Percentiles rank a stretch among this genome's conserved stretches.
These are phyloP conservation scores for Cudoniella acicularis DNA, from an alignment of 495 filamentous ascomycete species.

Conservation along the genomic window DNA sequence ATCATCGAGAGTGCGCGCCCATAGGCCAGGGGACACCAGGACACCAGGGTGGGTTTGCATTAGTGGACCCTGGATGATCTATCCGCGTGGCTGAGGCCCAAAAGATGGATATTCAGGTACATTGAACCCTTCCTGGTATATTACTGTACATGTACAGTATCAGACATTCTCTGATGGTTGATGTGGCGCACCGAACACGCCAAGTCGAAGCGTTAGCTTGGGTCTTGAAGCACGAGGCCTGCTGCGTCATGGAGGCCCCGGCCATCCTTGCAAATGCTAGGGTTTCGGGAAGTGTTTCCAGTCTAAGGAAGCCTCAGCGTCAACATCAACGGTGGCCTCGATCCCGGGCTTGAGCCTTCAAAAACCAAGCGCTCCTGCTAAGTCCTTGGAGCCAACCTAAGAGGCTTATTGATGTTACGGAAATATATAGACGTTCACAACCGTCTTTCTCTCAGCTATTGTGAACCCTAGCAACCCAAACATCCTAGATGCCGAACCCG, in stretches of 20 bases:
- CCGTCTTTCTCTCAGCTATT: too few species aligned
- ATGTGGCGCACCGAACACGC: neutral
- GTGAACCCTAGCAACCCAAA: too few species aligned
- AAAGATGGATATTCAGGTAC: neutral
- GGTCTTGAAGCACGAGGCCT: neutral
- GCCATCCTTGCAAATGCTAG: slow-evolving; percentile 12
- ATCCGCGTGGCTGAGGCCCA: neutral
- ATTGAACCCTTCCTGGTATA: neutral
- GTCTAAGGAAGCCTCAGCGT: neutral
- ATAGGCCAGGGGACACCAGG: neutral
- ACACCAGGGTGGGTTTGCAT: neutral
- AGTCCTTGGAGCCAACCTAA: too few species aligned
- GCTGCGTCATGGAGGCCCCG: slow-evolving; percentile 14
- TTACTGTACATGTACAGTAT: neutral
- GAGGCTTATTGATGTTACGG: too few species aligned
- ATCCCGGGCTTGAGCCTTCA: too few species aligned
- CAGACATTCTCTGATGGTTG: neutral
- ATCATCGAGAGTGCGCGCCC: neutral
- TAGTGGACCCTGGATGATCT: slow-evolving; percentile 10
- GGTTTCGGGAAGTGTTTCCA: too few species aligned
- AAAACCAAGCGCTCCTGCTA: too few species aligned
- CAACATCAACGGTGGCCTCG: too few species aligned
- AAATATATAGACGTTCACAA: too few species aligned
- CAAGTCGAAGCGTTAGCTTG: neutral
- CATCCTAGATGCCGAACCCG: too few species aligned